Percentiles rank a stretch among this genome's conserved stretches.
These are phyloP conservation scores for Candida saitoana DNA, from an alignment of 805 yeast species.

Conservation along the genomic window DNA sequence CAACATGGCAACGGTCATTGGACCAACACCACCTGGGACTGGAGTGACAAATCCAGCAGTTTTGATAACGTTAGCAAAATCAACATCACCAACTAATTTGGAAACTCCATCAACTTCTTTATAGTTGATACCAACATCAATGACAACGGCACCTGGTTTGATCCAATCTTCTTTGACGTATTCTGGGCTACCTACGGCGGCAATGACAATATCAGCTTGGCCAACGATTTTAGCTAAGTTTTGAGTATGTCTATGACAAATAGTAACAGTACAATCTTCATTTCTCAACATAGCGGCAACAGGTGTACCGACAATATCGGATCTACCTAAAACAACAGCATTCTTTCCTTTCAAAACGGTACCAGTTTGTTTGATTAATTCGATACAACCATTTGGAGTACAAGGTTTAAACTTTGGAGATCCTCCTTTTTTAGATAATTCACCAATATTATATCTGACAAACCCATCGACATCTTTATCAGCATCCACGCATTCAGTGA, in stretches of 20 bases:
- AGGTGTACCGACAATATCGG: constrained; percentile 84
- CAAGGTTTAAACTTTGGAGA: constrained; percentile 71
- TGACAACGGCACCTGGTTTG: constrained; percentile 61
- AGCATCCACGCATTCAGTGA: constrained; percentile 63
- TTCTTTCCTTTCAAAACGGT: constrained; percentile 57
- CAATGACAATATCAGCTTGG: constrained; percentile 71
- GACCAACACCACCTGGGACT: constrained; percentile 91
- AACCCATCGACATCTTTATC: constrained; percentile 83
- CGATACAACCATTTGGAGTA: constrained; percentile 78
- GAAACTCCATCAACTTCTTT: constrained; percentile 65
- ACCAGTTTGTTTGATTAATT: constrained; percentile 54
- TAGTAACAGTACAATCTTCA: constrained; percentile 72
- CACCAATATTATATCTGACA: constrained; percentile 74
- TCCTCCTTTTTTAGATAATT: constrained; percentile 69
- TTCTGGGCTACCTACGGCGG: constrained; percentile 70
- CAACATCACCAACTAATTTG: constrained; percentile 76
- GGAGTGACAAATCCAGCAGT: constrained; percentile 72
- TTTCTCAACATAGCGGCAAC: constrained; percentile 66
- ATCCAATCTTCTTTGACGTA: constrained; percentile 76
- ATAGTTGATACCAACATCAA: constrained; percentile 82
- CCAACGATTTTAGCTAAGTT: constrained; percentile 45
- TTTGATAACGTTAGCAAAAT: constrained; percentile 50
- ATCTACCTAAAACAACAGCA: constrained; percentile 83
- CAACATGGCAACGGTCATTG: constrained; percentile 85
- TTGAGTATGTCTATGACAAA: constrained; percentile 65